Base-by-base conservation (phyloP, 2,329 filamentous ascomycete genomes). In the Fragosphaeria purpurea region DNA sequence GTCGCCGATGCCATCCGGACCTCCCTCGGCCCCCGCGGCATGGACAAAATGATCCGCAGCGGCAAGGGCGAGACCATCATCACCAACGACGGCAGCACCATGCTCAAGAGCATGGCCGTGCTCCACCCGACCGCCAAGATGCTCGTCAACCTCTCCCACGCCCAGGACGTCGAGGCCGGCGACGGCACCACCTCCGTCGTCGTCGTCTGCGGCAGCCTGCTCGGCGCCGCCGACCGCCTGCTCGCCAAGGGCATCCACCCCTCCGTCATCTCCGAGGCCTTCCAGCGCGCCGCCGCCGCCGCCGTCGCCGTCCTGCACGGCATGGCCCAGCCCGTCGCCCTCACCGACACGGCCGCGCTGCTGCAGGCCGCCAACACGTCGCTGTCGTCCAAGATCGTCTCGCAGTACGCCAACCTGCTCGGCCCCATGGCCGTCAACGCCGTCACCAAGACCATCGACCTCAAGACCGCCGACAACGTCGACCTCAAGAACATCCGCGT, bases 61-160 rank as follows among this genome's bases (percentile, higher is more conserved):
- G 87, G 89, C 67, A 95, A 88, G 73, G 93, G 91, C 72, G 88
- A 95, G 70, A 96, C 90, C 52, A 93, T 97, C 68, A 98, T 98
- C 73, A 98, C 93, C 64, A 98, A 98, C 76, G 93, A 98, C 71
- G 93, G 93, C 68, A 95, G 94, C 74, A 98, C 93, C 52, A 98
- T 98, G 91, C 74, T 98, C 65, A 95, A 87, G 74, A 91, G 91
- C 75, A 97, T 98, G 93, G 86, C 88, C 58, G 93, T 98, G 59
- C 89, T 98, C 85, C 93, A 98, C 67, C 93, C 93, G n/a, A 95
- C 94, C 46, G 93, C 93, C 47, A 96, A 95, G 75, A 98, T 98
- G 93, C 78, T 98, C 59, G 93, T 98, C 63, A 90, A 98, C 69
- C 80, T 98, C 56, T 94, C 91, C 62, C 88, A 93, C 59, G 93